phyloP scores from a whole-genome alignment of 2,329 filamentous ascomycete genomes.

The Alternaria brassicae region DNA sequence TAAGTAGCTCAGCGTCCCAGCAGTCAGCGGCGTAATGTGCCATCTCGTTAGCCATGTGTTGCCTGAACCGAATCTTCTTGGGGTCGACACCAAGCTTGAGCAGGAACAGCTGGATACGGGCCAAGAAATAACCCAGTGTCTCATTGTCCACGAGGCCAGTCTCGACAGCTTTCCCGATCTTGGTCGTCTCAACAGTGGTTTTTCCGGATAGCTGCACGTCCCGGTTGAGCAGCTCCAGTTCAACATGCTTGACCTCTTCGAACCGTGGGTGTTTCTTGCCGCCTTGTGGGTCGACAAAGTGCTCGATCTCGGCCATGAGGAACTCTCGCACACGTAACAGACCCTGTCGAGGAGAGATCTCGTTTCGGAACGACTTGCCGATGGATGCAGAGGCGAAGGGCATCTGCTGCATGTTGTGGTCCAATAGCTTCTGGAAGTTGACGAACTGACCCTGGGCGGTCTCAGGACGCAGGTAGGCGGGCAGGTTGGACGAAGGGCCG shows the following conservation, averaged over 20 bases:
- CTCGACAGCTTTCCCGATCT: slow-evolving; percentile 86
- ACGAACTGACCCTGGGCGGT: slow-evolving; percentile 98
- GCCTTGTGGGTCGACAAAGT: slow-evolving; percentile 92
- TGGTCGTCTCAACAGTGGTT: slow-evolving; percentile 74
- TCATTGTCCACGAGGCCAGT: slow-evolving; percentile 91
- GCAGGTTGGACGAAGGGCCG: slow-evolving; percentile 84
- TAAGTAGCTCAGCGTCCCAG: slow-evolving; percentile 95
- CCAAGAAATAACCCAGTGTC: slow-evolving; percentile 96
- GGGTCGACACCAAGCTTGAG: slow-evolving; percentile 85
- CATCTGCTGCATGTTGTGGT: slow-evolving; percentile 95
- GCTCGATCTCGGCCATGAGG: slow-evolving; percentile 98
- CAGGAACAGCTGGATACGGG: slow-evolving; percentile 90
- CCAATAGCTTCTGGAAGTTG: slow-evolving; percentile 94
- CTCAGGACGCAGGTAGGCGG: slow-evolving; percentile 73
- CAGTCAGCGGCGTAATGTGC: slow-evolving; percentile 96
- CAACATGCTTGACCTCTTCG: slow-evolving; percentile 79
- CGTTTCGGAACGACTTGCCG: slow-evolving; percentile 97
- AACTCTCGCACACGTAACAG: slow-evolving; percentile 95
- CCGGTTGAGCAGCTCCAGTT: slow-evolving; percentile 84
- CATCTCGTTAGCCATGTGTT: slow-evolving; percentile 93
- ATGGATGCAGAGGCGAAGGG: slow-evolving; percentile 97
- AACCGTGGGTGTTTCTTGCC: slow-evolving; percentile 96
- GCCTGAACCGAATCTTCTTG: slow-evolving; percentile 90
- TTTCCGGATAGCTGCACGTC: slow-evolving; percentile 86
- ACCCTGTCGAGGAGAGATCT: slow-evolving; percentile 92